Evolutionary conservation across 257 asterid genomes (phyloP).

Genomic region (Primulina tabacum): DNA sequence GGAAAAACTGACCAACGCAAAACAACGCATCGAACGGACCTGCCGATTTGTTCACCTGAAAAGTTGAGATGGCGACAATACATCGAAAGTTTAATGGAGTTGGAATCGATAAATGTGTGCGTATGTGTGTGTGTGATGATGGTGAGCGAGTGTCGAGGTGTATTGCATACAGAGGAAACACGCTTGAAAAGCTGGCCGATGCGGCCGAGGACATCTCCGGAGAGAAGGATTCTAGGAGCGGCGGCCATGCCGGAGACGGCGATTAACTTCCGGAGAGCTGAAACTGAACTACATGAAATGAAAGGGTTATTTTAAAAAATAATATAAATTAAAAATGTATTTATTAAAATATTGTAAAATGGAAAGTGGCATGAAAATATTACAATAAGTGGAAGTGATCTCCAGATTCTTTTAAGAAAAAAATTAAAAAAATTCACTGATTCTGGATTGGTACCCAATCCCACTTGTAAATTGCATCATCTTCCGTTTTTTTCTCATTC

Average conservation of each 20-base stretch:
- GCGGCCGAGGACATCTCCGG: slow-evolving; percentile 96
- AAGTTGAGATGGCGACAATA: slow-evolving; percentile 15
- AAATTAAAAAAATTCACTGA: too few species aligned
- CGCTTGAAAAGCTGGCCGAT: slow-evolving; percentile 84
- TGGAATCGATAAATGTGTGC: background rate
- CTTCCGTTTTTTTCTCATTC: too few species aligned
- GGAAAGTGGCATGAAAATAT: too few species aligned
- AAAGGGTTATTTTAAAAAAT: too few species aligned
- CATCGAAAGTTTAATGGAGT: background rate
- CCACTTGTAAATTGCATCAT: too few species aligned
- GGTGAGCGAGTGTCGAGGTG: background rate
- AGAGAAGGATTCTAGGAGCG: slow-evolving; percentile 78
- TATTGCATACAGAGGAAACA: slow-evolving; percentile 55
- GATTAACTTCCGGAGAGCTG: background rate
- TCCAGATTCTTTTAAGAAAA: too few species aligned
- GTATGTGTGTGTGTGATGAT: background rate
- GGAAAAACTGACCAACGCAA: slow-evolving; percentile 95
- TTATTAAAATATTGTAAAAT: too few species aligned
- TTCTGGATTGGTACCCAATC: too few species aligned
- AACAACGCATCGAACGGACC: slow-evolving; percentile 94
- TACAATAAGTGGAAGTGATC: too few species aligned
- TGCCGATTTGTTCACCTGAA: slow-evolving; percentile 91
- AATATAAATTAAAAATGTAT: too few species aligned
- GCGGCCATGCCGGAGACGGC: slow-evolving; percentile 35
- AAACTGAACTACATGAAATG: too few species aligned